Base-by-base conservation (phyloP, 768 basidiomycete species). In the Auriculariales sp. region DNA sequence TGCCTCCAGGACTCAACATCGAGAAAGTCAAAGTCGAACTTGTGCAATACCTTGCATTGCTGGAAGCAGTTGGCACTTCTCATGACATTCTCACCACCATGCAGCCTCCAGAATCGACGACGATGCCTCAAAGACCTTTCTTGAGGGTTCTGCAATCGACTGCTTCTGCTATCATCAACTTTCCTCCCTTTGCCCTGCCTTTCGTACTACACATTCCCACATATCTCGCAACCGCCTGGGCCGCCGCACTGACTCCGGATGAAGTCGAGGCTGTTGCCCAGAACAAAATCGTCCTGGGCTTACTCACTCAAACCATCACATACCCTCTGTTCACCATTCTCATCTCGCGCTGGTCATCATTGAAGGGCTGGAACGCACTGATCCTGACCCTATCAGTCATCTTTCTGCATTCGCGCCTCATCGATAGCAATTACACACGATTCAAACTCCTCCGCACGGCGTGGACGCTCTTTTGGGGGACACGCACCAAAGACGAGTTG, bases 211-310 rank as follows among this genome's bases (percentile, higher is more conserved):
- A 91, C 51, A 63, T 80, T 7, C 95, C 95, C 3, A 79, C 85
- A 39, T 98, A 98, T 65, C 65, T 81, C 52, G 79, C 94, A 69
- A 83, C 79, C 9, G 71, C 79, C 28, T 58, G 81, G 47, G 90
- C 87, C 39, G 84, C 83, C 17, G 79, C 75, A 30, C 15, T 36
- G 15, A 36, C n/a, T 19, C 73, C 84, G 57, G 78, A 90, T 53
- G 92, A 97, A 61, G 83, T 97, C 63, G 94, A 97, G 63, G 84
- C 89, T 9, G 83, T 88, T 62, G 95, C 94, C 34, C 93, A 98
- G 71, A 98, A 90, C 71, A 99, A 99, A 71, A 77, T 95, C 36
- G 80, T 86, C 12, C 82, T 94, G 57, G 91, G 91, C 1, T 56
- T 77, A 22, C 58, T 94, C 30, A 63, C 94, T 48, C 76, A 83